These are phyloP conservation scores for Kwoniella dendrophila DNA, from an alignment of 768 basidiomycete species.

Conservation along the genomic window DNA sequence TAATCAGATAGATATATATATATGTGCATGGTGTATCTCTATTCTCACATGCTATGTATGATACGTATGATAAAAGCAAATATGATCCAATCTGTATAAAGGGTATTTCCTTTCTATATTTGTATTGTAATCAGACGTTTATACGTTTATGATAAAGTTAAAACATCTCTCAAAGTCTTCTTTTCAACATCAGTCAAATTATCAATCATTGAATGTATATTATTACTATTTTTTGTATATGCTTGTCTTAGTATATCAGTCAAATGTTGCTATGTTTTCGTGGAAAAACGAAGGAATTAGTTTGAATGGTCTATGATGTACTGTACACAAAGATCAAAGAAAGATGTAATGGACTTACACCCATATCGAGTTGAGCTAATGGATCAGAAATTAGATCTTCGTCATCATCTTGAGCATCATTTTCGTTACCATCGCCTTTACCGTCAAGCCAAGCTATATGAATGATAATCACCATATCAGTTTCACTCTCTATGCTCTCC, in stretches of 20 bases:
- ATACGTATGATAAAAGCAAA: no score
- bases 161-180: conserved; percentile 46
- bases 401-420: conserved; percentile 72
- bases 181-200: conserved; percentile 50
- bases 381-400: conserved; percentile 87
- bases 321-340: background rate
- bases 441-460: conserved; percentile 59
- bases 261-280: conserved; percentile 57
- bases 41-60: no score
- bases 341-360: conserved; percentile 56
- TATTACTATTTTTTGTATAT: conserved; percentile 52
- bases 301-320: background rate
- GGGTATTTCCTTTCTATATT: no score
- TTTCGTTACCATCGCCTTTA: conserved; percentile 76
- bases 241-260: conserved; percentile 48
- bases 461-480: no score
- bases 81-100: no score
- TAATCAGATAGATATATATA: no score
- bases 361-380: conserved; percentile 81
- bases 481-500: no score
- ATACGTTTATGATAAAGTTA: conserved; percentile 31
- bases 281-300: background rate
- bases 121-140: background rate
- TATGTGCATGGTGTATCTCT: no score
- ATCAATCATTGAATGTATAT: conserved; percentile 50